Evolutionary conservation across 805 yeast species (phyloP), one percentile per base, ranked within the genome.

Genomic region (Ogataea thermomethanolica): DNA sequence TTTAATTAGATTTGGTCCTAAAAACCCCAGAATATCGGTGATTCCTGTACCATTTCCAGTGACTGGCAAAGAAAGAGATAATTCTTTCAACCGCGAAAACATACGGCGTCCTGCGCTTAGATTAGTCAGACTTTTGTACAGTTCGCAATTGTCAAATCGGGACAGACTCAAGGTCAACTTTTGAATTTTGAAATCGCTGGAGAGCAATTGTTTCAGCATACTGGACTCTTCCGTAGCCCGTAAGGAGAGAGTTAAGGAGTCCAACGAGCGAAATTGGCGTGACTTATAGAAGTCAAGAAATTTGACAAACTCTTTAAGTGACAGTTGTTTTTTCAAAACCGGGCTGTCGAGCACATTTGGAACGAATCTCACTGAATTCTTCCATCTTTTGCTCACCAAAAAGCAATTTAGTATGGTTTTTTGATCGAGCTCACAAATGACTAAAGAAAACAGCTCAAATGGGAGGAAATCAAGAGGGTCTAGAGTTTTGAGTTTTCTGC

Each of bases 401-500:
- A 50, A 22, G 26, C 58, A 42, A 12, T 37, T 34, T 11, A 55
- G 13, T 7, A 50, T 20, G 2, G 49, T 30, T 8, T 25, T 9
- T 22, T 51, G 51, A 34, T 50, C 50, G 14, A 59, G 29, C 3
- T 34, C 14, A 1, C 21, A 22, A 10, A 56, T 26, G 3, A 60
- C 39, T 0, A 15, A 7, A 2, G 29, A 27, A n/a, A 47, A 24
- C 4, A 60, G 8, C 33, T 61, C 65, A n/a, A 44, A 36, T 2
- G 66, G 66, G 7, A 61, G 43, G 4, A 27, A 22, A 5, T 27
- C 13, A 3, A 56, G 12, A 1, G 61, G 59, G 37, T 61, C 64
- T 8, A 37, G 13, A 1, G 33, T 24, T 17, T 9, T 28, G 8
- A 37, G n/a, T 41, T 34, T 42, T 23, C 44, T 8, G 23, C 47